Percentiles rank a stretch among this genome's conserved stretches.
Conservation (phyloP, 306 rosid species). For the Lupinus albus region DNA sequence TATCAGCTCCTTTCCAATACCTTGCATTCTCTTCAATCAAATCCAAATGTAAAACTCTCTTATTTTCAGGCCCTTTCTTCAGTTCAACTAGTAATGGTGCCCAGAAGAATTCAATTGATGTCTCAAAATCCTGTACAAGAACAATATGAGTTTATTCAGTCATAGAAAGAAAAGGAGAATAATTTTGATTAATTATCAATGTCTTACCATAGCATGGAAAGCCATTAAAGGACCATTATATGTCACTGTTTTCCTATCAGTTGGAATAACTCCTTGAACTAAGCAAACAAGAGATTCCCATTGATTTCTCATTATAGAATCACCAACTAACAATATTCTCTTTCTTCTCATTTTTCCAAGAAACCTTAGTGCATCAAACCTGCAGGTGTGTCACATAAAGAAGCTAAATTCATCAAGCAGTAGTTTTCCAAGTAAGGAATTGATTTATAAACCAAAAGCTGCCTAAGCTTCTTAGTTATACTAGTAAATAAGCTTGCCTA, state of each 20-base stretch:
- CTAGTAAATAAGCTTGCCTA: too few species aligned
- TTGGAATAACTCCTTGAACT: constrained; percentile 88
- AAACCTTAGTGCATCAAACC: constrained; percentile 89
- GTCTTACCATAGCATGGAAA: constrained; percentile 86
- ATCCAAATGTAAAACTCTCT: constrained; percentile 82
- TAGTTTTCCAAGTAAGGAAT: neutral
- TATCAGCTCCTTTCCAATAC: constrained; percentile 89
- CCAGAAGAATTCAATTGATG: constrained; percentile 90
- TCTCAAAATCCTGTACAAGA: constrained; percentile 72
- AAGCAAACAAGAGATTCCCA: constrained; percentile 98
- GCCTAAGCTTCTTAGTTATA: constrained; percentile 17
- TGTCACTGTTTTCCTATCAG: constrained; percentile 66
- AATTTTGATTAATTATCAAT: neutral
- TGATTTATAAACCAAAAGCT: constrained; percentile 7
- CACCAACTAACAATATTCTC: constrained; percentile 94
- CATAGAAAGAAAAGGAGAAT: constrained; percentile 23
- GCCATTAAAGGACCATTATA: constrained; percentile 85
- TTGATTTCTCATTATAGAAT: constrained; percentile 95
- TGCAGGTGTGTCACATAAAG: constrained; percentile 38
- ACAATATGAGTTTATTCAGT: constrained; percentile 23
- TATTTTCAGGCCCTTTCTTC: constrained; percentile 60
- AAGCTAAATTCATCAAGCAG: constrained; percentile 30
- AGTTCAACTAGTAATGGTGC: constrained; percentile 90
- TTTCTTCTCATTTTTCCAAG: constrained; percentile 84
- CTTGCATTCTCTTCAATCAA: constrained; percentile 88